A percentile compares a stretch with the other conserved stretches of the same genome.
Evolutionary conservation across 176 grass and related monocot species (phyloP).

Genomic region (Typha latifolia): DNA sequence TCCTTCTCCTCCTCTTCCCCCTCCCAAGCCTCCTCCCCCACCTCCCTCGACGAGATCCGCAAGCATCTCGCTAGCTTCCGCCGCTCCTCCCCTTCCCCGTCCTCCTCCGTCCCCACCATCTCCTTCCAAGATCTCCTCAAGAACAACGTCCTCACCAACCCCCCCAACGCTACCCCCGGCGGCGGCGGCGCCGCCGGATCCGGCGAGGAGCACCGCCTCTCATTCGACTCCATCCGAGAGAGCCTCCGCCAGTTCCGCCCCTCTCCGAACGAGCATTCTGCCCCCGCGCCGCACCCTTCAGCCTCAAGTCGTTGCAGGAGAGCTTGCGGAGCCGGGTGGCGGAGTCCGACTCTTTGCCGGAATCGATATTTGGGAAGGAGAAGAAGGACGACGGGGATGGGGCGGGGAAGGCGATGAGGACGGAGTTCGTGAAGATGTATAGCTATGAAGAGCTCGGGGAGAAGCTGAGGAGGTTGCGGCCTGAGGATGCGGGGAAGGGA

Average conservation of each 20-base stretch:
- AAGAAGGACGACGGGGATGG: slow-evolving; percentile 7
- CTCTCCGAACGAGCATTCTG: not conserved
- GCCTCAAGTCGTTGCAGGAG: slow-evolving; percentile 2
- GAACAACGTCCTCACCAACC: not conserved
- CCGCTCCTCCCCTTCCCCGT: not conserved
- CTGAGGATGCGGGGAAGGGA: slow-evolving; percentile 32
- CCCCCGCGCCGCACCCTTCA: not conserved
- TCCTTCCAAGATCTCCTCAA: slow-evolving; percentile 2
- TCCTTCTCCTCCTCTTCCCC: not conserved
- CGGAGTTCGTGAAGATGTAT: slow-evolving; percentile 34
- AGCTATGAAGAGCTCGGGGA: slow-evolving; percentile 50
- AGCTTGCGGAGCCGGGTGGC: slow-evolving; percentile 1
- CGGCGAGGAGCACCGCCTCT: not conserved
- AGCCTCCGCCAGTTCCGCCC: slow-evolving; percentile 9
- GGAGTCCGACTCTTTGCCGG: not conserved
- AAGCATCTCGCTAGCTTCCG: slow-evolving; percentile 5
- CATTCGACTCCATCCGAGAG: not conserved
- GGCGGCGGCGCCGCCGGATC: not conserved
- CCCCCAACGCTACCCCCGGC: not conserved
- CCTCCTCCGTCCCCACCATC: not conserved
- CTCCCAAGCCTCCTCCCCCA: not conserved
- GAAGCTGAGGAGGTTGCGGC: slow-evolving; percentile 49
- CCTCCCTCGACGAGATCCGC: slow-evolving; percentile 4
- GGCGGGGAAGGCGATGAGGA: not conserved
- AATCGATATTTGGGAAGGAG: slow-evolving; percentile 24